A percentile compares a stretch with the other conserved stretches of the same genome.
These are phyloP conservation scores for Rosa chinensis DNA, from an alignment of 306 rosid genomes.

Conservation along the genomic window DNA sequence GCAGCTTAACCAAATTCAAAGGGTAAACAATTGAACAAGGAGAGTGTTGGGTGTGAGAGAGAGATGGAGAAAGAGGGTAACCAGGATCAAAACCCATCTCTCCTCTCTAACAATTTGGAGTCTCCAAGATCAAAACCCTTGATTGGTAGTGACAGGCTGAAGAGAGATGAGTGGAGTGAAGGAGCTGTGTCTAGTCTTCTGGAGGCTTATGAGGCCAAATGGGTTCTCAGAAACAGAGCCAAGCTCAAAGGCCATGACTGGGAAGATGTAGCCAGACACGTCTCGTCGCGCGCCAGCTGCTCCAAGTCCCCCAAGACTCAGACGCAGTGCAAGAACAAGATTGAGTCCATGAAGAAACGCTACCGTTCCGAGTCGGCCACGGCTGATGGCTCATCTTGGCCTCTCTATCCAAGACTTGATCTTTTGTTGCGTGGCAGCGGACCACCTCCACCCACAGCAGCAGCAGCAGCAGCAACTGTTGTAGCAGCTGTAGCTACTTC, in stretches of 20 bases:
- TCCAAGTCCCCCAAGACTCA: slow-evolving; percentile 78
- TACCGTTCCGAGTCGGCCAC: slow-evolving; percentile 78
- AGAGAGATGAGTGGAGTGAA: slow-evolving; percentile 99
- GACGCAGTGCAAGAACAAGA: slow-evolving; percentile 98
- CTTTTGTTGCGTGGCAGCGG: slow-evolving; percentile 75
- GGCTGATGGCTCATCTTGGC: slow-evolving; percentile 77
- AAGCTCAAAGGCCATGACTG: slow-evolving; percentile 94
- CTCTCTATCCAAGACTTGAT: slow-evolving; percentile 74
- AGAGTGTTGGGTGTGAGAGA: neutral
- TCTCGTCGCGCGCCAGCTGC: slow-evolving; percentile 61
- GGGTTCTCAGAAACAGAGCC: slow-evolving; percentile 88
- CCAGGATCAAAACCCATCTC: slow-evolving; percentile 48
- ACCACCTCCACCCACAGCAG: slow-evolving; percentile 13
- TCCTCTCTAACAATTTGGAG: slow-evolving; percentile 45
- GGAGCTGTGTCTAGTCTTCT: slow-evolving; percentile 88
- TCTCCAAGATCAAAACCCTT: slow-evolving; percentile 40
- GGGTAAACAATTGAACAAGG: slow-evolving; percentile 32
- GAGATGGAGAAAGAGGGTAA: slow-evolving; percentile 60
- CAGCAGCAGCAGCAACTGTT: neutral
- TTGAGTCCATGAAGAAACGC: slow-evolving; percentile 96
- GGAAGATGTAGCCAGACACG: slow-evolving; percentile 82
- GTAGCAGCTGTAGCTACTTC: neutral
- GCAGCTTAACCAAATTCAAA: slow-evolving; percentile 46
- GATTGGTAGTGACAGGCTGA: slow-evolving; percentile 48
- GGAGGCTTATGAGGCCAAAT: slow-evolving; percentile 80